Conservation (phyloP, 176 grass and related monocot species). For the Aegilops umbellulata region DNA sequence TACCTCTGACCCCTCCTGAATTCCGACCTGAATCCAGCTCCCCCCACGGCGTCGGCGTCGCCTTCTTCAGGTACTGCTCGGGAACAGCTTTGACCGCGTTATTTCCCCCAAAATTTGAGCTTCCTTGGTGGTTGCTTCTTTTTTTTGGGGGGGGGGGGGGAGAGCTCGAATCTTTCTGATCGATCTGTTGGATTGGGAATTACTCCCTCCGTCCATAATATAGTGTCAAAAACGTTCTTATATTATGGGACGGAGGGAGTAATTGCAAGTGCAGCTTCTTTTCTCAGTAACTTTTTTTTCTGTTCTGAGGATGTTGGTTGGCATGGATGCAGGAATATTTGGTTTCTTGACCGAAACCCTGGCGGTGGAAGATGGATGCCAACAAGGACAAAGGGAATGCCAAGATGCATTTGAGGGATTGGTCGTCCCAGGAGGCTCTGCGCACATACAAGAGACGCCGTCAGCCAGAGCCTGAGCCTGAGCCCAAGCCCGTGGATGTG, state of each 20-base stretch:
- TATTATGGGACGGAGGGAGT: too few species aligned
- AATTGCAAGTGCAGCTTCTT: background rate
- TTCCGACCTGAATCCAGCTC: constrained; percentile 15
- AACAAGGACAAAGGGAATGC: constrained; percentile 28
- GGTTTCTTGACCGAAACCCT: constrained; percentile 45
- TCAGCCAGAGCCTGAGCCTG: background rate
- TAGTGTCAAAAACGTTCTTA: too few species aligned
- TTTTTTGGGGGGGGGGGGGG: too few species aligned
- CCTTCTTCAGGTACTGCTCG: constrained; percentile 19
- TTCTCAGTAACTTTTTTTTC: constrained; percentile 15
- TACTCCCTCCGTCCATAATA: too few species aligned
- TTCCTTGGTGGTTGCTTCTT: background rate
- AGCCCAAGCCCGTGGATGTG: constrained; percentile 20
- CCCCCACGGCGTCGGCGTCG: background rate
- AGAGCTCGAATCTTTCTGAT: constrained; percentile 17
- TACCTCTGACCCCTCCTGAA: background rate
- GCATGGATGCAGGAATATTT: constrained; percentile 35
- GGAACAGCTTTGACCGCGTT: constrained; percentile 39
- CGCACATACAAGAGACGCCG: constrained; percentile 60
- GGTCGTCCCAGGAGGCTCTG: constrained; percentile 26
- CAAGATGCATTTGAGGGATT: constrained; percentile 50
- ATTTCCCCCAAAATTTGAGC: constrained; percentile 22
- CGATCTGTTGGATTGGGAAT: constrained; percentile 5
- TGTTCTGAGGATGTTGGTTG: constrained; percentile 30
- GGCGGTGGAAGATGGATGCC: constrained; percentile 37